Evolutionary conservation across 768 basidiomycete genomes (phyloP), one percentile per base, ranked within the genome.

Genomic region (Mrakia hoshinonis): DNA sequence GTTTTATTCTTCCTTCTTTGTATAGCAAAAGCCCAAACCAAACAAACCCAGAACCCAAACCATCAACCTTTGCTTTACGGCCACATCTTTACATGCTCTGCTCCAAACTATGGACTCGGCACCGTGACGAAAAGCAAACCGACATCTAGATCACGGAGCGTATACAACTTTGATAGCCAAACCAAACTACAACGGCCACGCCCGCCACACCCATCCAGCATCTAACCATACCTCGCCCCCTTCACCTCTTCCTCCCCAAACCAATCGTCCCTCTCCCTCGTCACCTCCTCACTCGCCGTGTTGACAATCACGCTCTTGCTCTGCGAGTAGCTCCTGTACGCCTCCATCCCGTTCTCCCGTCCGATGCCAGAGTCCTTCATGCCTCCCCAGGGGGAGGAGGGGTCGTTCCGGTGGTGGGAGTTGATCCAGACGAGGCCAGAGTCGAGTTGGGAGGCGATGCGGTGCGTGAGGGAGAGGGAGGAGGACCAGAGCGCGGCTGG

Each of bases 361-460:
- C 91, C 91, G 66, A 91, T 87, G 1, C 91, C 91, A 75, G 90
- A 92, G 74, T 89, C 87, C 78, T 92, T 91, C 89, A 91, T 89
- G 7, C 90, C 90, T 24, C 90, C 90, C 91, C 91, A 93, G 49
- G 91, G 90, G 39, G 89, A 91, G 74, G 88, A 89, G 10, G 91
- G 91, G 76, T 92, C 90, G 75, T 93, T 92, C 58, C 91, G 84
- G 76, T 93, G 91, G 74, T 92, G 90, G 0, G 89, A 91, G 77
- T 93, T 92, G 47, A 92, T 85, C 91, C 91, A 93, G 55, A 89
- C 88, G 38, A 92, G 76, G 5, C 91, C 91, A 22, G 87, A 82
- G 74, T 92, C 83, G 46, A 93, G 86, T 43, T 81, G 81, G 63
- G 83, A 83, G 7, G 90, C 84, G 2, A 91, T 84, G 4, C 88